Evolutionary conservation across 202 grass and related monocot genomes (phyloP).

Genomic region (Elaeis oleifera): DNA sequence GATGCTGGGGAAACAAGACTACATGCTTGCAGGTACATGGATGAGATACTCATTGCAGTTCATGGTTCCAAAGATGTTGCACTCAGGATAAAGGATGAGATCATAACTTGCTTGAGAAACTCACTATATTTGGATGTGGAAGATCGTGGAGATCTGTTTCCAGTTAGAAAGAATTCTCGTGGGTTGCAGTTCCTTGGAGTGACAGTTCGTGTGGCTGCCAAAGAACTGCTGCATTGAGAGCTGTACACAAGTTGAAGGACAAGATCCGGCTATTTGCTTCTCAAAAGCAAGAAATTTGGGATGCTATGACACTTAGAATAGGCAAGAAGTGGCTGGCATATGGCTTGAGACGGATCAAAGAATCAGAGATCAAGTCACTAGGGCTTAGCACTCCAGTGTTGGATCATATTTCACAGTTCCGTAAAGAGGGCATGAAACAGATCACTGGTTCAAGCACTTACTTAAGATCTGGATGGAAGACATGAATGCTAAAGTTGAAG

Average conservation of each 20-base stretch:
- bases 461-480: slow-evolving; percentile 92
- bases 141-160: slow-evolving; percentile 33
- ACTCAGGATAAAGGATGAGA: slow-evolving; percentile 52
- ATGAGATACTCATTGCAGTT: slow-evolving; percentile 89
- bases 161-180: slow-evolving; percentile 31
- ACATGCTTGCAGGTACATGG: slow-evolving; percentile 79
- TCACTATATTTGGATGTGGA: slow-evolving; percentile 62
- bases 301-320: slow-evolving; percentile 73
- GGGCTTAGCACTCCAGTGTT: slow-evolving; percentile 70
- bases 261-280: slow-evolving; percentile 75
- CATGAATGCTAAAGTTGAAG: slow-evolving; percentile 57
- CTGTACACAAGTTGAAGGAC: slow-evolving; percentile 80
- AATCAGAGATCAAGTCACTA: slow-evolving; percentile 89
- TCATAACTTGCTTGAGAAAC: slow-evolving; percentile 48
- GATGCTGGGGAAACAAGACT: slow-evolving; percentile 30
- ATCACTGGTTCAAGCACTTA: slow-evolving; percentile 90
- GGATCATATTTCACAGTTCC: slow-evolving; percentile 73
- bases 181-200: slow-evolving; percentile 70
- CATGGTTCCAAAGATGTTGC: slow-evolving; percentile 51
- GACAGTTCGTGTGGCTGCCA: slow-evolving; percentile 32
- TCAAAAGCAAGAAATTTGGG: slow-evolving; percentile 92
- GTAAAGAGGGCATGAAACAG: slow-evolving; percentile 92
- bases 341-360: slow-evolving; percentile 88
- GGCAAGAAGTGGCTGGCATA: slow-evolving; percentile 91
- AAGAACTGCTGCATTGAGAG: slow-evolving; percentile 47